These are phyloP conservation scores for Pichia sp. DNA, from an alignment of 1,139 yeast genomes.

Conservation along the genomic window DNA sequence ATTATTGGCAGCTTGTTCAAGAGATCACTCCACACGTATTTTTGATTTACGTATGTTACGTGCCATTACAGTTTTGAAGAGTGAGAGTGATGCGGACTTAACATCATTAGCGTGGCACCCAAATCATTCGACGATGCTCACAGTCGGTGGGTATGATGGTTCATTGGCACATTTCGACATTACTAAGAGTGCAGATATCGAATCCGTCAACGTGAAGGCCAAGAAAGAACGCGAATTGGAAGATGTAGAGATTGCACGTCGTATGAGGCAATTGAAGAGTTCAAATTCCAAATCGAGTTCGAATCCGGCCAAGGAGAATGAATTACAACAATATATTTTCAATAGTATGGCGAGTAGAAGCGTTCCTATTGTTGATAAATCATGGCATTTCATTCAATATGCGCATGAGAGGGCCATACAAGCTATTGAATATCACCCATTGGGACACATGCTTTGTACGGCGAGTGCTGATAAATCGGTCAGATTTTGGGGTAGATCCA, in stretches of 20 bases:
- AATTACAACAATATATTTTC: constrained; percentile 4
- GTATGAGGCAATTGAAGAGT: background rate
- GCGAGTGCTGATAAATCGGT: constrained; percentile 94
- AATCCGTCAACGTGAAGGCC: constrained; percentile 2
- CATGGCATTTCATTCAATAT: constrained; percentile 66
- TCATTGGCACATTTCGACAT: constrained; percentile 71
- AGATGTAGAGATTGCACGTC: background rate
- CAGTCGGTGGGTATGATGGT: constrained; percentile 90
- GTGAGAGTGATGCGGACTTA: constrained; percentile 75
- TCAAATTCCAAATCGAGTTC: background rate
- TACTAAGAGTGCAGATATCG: constrained; percentile 35
- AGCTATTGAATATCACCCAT: constrained; percentile 85
- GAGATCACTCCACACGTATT: constrained; percentile 83
- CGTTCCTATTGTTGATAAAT: constrained; percentile 30
- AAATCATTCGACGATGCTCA: constrained; percentile 65
- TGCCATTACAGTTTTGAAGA: constrained; percentile 60
- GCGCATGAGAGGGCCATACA: constrained; percentile 95
- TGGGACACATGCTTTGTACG: constrained; percentile 84
- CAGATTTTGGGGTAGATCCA: constrained; percentile 90
- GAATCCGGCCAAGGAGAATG: constrained; percentile 1
- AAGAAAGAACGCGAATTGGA: background rate
- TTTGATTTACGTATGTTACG: constrained; percentile 84
- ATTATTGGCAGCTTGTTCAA: constrained; percentile 75
- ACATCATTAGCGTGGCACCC: constrained; percentile 94
- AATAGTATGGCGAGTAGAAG: constrained; percentile 2